Percentiles rank a stretch among this genome's conserved stretches.
These are phyloP conservation scores for Aspergillus awamori DNA, from an alignment of 2,329 filamentous ascomycete genomes.

Conservation along the genomic window DNA sequence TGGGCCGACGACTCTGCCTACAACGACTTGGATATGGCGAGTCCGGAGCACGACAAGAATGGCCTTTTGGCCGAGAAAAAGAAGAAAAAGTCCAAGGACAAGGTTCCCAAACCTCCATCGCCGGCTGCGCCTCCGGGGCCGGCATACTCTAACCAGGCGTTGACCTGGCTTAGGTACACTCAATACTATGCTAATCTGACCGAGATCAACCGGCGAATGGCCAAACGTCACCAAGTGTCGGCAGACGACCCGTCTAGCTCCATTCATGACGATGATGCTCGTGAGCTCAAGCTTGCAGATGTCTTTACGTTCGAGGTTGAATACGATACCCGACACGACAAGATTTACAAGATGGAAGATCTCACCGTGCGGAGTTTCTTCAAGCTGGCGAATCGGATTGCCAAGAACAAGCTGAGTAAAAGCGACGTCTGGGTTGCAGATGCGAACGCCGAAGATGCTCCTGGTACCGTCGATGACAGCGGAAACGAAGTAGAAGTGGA, in stretches of 20 bases:
- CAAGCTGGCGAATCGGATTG: slow-evolving; percentile 77
- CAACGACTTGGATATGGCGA: neutral
- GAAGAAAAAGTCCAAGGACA: slow-evolving; percentile 61
- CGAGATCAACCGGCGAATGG: slow-evolving; percentile 74
- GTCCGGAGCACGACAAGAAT: slow-evolving; percentile 12
- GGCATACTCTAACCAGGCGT: slow-evolving; percentile 81
- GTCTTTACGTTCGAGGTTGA: slow-evolving; percentile 79
- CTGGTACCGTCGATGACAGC: neutral
- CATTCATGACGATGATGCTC: slow-evolving; percentile 14
- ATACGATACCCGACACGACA: slow-evolving; percentile 80
- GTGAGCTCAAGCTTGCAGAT: slow-evolving; percentile 56
- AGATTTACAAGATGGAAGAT: slow-evolving; percentile 74
- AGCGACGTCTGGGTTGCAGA: slow-evolving; percentile 27
- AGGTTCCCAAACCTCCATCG: slow-evolving; percentile 71
- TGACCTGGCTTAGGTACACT: slow-evolving; percentile 77
- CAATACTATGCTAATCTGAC: slow-evolving; percentile 98
- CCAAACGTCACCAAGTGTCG: slow-evolving; percentile 20
- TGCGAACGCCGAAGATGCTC: slow-evolving; percentile 14
- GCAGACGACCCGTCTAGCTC: neutral
- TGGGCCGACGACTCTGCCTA: slow-evolving; percentile 25
- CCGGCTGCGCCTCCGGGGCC: slow-evolving; percentile 77
- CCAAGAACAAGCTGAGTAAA: slow-evolving; percentile 44
- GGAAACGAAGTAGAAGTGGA: slow-evolving; percentile 1
- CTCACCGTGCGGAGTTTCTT: slow-evolving; percentile 82
- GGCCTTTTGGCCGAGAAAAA: slow-evolving; percentile 43